Evolutionary conservation across 192 early-diverging fungal species (phyloP), one percentile per base, ranked within the genome.

Genomic region (Coemansia sp.): DNA sequence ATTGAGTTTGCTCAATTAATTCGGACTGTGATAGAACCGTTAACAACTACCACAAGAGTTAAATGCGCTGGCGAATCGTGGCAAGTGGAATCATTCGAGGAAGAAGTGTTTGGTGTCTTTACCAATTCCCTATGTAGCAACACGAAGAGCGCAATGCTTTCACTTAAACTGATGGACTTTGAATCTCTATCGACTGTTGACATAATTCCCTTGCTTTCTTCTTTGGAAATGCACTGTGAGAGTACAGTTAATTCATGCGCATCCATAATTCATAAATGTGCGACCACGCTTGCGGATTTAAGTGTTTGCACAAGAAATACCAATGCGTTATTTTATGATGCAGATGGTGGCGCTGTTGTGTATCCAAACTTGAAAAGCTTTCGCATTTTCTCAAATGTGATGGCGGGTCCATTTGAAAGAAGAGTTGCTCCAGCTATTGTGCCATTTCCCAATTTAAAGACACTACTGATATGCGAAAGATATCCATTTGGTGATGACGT

Each of bases 401-500:
- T 22, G 22, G 51, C 24, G 2, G 51, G 51, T 15, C 46, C 46
- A 8, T 49, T 49, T 54, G 24, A 9, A 24, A 29, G 24, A 10
- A 10, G 2, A 54, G 24, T 10, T 27, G 3, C 11, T 11, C 51
- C 51, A 54, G 9, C 3, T 8, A 13, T 54, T 12, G 51, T 54
- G 51, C 51, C 51, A 24, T 54, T 54, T 54, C 51, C 51, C 9
- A 29, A 22, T 18, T 27, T 54, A 18, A 54, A 11, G 51, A 54
- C 22, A 13, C 22, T 54, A 24, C 24, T 54, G 24, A 29, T 54
- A 18, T 27, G n/a, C 2, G 20, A 54, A 11, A 54, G 24, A 11
- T 54, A 54, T 27, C 51, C 51, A 54, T 54, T 54, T 54, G 51
- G 22, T 1, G 51, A 54, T 13, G 51, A 54, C 29, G 51, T 54